phyloP scores from a whole-genome alignment of 768 basidiomycete species.

The Lenzites betulinus region DNA sequence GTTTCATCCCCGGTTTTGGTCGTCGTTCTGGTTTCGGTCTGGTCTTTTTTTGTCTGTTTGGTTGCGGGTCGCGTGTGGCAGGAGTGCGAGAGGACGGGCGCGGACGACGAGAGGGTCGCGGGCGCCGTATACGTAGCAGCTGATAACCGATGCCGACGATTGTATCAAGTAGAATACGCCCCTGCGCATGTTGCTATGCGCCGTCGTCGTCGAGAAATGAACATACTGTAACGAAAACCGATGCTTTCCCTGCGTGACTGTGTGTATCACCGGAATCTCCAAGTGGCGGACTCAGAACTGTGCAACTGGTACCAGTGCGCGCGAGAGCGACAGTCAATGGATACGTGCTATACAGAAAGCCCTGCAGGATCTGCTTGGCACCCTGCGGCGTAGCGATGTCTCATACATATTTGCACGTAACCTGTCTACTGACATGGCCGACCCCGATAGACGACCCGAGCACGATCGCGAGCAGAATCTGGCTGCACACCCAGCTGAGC shows the following conservation, averaged over 20 bases:
- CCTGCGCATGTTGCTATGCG: background rate
- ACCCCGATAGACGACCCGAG: constrained; percentile 67
- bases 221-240: background rate
- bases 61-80: too few relatives aligned
- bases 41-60: too few relatives aligned
- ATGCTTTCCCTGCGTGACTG: background rate
- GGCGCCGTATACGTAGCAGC: too few relatives aligned
- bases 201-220: constrained; percentile 11
- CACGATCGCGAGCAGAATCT: constrained; percentile 70
- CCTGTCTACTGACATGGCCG: constrained; percentile 45
- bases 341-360: too few relatives aligned
- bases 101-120: too few relatives aligned
- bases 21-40: background rate
- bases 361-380: too few relatives aligned
- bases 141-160: too few relatives aligned
- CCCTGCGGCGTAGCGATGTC: background rate
- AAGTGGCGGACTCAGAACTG: too few relatives aligned
- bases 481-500: constrained; percentile 68
- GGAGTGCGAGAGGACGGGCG: too few relatives aligned
- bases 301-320: too few relatives aligned
- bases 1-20: background rate
- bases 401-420: constrained; percentile 51
- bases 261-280: too few relatives aligned
- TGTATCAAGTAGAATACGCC: constrained; percentile 11
- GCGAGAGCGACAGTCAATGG: too few relatives aligned